A percentile compares a stretch with the other conserved stretches of the same genome.
Evolutionary conservation across 768 basidiomycete species (phyloP).

Genomic region (Mycena galopus): DNA sequence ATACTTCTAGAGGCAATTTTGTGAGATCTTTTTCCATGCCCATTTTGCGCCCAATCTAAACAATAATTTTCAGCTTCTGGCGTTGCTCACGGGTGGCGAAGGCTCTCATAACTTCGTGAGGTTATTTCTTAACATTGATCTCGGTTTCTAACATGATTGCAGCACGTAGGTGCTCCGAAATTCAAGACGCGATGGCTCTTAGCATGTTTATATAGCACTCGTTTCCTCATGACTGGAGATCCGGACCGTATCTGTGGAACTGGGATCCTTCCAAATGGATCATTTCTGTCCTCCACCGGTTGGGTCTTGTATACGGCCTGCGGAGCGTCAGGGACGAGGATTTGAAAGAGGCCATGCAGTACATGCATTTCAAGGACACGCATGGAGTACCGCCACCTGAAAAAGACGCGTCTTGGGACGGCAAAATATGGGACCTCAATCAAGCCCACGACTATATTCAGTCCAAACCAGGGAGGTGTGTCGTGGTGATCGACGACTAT

Average conservation of each 20-base stretch:
- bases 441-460: conserved; percentile 51
- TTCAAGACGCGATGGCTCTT: not conserved
- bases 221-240: conserved; percentile 84
- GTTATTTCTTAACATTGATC: conserved; percentile 11
- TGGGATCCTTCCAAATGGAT: conserved; percentile 91
- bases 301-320: conserved; percentile 63
- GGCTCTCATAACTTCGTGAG: conserved; percentile 84
- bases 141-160: not conserved
- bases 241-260: conserved; percentile 68
- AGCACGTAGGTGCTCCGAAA: conserved; percentile 58
- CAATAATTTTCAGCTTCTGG: conserved; percentile 63
- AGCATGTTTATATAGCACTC: conserved; percentile 62
- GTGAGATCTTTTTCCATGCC: conserved; percentile 53
- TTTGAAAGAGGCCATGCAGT: conserved; percentile 57
- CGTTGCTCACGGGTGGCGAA: conserved; percentile 80
- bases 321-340: conserved; percentile 65
- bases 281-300: conserved; percentile 63
- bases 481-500: conserved; percentile 71
- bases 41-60: not conserved
- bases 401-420: conserved; percentile 47
- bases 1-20: conserved; percentile 81
- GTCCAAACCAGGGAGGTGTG: conserved; percentile 52
- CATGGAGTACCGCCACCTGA: conserved; percentile 33
- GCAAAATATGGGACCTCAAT: conserved; percentile 56
- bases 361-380: conserved; percentile 61